Conservation (phyloP, 2,329 filamentous ascomycete genomes). For the Boeremia lycopersici region DNA sequence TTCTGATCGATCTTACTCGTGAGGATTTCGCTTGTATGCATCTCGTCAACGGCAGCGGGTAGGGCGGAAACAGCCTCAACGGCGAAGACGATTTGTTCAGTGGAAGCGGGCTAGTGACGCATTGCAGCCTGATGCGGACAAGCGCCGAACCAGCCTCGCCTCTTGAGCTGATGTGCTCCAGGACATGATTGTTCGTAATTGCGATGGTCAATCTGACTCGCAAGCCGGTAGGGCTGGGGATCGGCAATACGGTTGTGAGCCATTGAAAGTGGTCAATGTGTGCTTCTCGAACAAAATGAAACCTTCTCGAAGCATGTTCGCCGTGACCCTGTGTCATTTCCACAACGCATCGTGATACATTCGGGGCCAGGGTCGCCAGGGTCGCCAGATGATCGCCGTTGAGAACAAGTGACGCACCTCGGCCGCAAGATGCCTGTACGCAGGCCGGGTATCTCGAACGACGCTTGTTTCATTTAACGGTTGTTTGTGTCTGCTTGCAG, state of each 20-base stretch:
- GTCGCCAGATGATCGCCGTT: slow-evolving; percentile 40
- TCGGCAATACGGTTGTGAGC: neutral
- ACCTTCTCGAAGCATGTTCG: slow-evolving; percentile 41
- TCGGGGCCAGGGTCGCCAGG: slow-evolving; percentile 16
- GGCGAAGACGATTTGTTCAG: slow-evolving; percentile 14
- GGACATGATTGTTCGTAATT: neutral
- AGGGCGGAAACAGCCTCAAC: slow-evolving; percentile 18
- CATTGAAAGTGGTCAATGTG: neutral
- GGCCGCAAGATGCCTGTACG: slow-evolving; percentile 5
- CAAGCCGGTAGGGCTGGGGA: slow-evolving; percentile 15
- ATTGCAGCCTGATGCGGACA: slow-evolving; percentile 4
- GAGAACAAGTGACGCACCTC: slow-evolving; percentile 38
- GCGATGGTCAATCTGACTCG: slow-evolving; percentile 9
- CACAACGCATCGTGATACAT: slow-evolving; percentile 19
- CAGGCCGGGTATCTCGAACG: slow-evolving; percentile 27
- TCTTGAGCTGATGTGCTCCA: neutral
- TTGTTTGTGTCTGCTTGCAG: slow-evolving; percentile 10
- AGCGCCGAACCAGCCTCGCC: slow-evolving; percentile 4
- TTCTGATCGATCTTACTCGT: slow-evolving; percentile 15
- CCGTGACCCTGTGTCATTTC: slow-evolving; percentile 31
- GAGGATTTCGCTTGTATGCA: slow-evolving; percentile 17
- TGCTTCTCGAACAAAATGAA: slow-evolving; percentile 30
- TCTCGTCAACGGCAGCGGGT: slow-evolving; percentile 18
- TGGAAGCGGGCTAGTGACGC: slow-evolving; percentile 4
- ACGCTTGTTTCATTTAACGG: slow-evolving; percentile 43